Base-by-base conservation (phyloP, 164 flowering plant species). In the Stephania yunnanensis region DNA sequence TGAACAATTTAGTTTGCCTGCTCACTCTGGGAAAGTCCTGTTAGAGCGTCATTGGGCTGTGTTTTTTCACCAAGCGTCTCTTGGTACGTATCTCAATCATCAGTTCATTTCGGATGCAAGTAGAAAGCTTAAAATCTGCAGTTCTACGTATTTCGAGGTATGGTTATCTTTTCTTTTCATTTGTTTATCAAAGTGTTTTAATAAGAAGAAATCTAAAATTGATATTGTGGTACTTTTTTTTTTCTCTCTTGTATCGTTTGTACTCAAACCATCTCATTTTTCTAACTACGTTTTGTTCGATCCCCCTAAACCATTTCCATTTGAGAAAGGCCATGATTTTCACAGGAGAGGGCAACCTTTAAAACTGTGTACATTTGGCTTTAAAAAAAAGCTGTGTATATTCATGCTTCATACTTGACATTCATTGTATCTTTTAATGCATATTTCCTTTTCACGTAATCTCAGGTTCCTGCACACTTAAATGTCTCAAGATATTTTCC, bases 1-100 rank as follows among this genome's bases (percentile, higher is more conserved):
- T 71, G 82, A 81, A 48, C 72, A 69, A 3, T 84, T 85, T 78
- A 80, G 84, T 65, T 79, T 83, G 69, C 74, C 85, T n/a, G 20
- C 77, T 63, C 82, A 78, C 52, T 70, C 80, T 61, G 76, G 82
- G 69, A 81, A 89, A 74, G 71, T 79, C 66, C 87, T 90, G 55
- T 85, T 92, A 71, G 81, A 74, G 75, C 83, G 79, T 78, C 90
- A 89, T 69, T 96, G 92, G 93, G 99, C 91, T 78, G 89, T 97
- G 64, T 96, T 80, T 84, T 96, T 94, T 74, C 98, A 96, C 83
- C 99, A 96, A 86, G 98, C 97, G 75, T 92, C 99, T 6, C 71
- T 94, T 83, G 97, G 99, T 5, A 85, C 84, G 76, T 87, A 87
- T 78, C 78, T 89, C 68, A 87, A 82, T 74, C 82, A 83, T 61